Base-by-base conservation (phyloP, 75 land plant species). In the Picea sitchensis region DNA sequence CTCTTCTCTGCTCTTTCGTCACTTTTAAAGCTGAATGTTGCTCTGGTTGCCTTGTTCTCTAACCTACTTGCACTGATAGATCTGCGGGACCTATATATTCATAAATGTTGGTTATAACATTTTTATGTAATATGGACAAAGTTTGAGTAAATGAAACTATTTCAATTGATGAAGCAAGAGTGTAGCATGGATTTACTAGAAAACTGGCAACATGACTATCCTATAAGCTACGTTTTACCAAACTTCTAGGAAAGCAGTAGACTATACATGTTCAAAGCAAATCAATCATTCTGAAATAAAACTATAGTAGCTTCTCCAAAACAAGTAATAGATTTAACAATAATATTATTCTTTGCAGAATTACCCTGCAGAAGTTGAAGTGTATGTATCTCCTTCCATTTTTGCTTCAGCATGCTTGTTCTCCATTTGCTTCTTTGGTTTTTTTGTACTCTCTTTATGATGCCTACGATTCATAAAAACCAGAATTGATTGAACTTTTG, bases 1-100 rank as follows among this genome's bases (percentile, higher is more conserved):
- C 98, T 87, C 79, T 86, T 93, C 80, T 93, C 92, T 26, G 98
- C 95, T 14, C 89, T 87, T 67, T 87, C 92, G 78, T 83, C 88
- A 82, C 93, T 86, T 86, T 81, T 95, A n/a, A n/a, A n/a, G n/a
- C n/a, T n/a, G n/a, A n/a, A n/a, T n/a, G n/a, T n/a, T n/a, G n/a
- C n/a, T n/a, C n/a, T n/a, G n/a, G n/a, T n/a, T n/a, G n/a, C n/a
- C n/a, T n/a, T n/a, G n/a, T n/a, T n/a, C n/a, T n/a, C n/a, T n/a
- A n/a, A n/a, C n/a, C n/a, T n/a, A n/a, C n/a, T n/a, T n/a, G n/a
- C n/a, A n/a, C n/a, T n/a, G 13, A 69, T 59, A 62, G 54, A 60
- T 44, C 44, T 80, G 23, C 59, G 75, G 30, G 23, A 58, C 78
- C 86, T 87, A 72, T 13, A 78, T 13, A 60, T 68, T 34, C 73